Percentiles rank a stretch among this genome's conserved stretches.
phyloP scores from a whole-genome alignment of 2,329 filamentous ascomycete genomes.

The Tolypocladium album region DNA sequence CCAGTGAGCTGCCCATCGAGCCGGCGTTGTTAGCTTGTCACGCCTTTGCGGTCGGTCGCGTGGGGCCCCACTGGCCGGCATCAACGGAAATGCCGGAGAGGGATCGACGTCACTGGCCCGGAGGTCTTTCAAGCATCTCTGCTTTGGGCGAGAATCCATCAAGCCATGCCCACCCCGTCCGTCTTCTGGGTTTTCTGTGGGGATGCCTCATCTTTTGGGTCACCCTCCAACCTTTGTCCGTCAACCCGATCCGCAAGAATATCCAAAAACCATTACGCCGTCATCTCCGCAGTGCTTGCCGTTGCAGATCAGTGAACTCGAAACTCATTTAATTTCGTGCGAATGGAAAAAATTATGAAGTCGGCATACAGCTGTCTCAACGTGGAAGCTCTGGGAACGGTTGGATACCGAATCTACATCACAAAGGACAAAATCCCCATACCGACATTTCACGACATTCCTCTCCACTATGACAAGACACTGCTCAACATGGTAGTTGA shows the following conservation, averaged over 20 bases:
- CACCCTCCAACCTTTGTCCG: no score
- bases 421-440: neutral
- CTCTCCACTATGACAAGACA: neutral
- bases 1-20: neutral
- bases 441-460: neutral
- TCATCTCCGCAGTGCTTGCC: neutral
- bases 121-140: neutral
- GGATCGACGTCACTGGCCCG: neutral
- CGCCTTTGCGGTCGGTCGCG: no score
- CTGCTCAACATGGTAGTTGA: neutral
- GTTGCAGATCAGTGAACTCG: neutral
- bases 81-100: neutral
- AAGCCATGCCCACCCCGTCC: no score
- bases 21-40: neutral
- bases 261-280: no score
- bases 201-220: no score
- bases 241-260: no score
- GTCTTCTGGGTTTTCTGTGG: no score
- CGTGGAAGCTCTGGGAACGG: neutral
- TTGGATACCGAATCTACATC: neutral
- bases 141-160: neutral
- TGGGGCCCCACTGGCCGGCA: neutral
- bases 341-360: no score
- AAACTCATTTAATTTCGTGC: neutral
- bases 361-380: neutral